Conservation (phyloP, 768 basidiomycete genomes). For the Solioccasus polychromus region DNA sequence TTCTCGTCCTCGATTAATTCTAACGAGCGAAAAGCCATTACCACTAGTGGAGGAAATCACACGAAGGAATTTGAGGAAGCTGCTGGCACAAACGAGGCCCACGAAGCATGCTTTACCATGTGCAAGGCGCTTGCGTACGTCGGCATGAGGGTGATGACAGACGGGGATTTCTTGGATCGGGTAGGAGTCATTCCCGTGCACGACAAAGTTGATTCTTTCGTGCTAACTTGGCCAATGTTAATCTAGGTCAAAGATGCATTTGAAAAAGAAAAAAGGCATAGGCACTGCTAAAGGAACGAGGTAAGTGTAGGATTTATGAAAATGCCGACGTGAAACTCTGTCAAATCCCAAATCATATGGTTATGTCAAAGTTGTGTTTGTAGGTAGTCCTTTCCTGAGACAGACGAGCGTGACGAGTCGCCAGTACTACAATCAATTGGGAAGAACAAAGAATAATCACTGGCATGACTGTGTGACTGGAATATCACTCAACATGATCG, state of each 20-base stretch:
- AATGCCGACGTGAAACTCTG: too few relatives aligned
- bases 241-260: slow-evolving; percentile 48
- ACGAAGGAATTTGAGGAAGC: slow-evolving; percentile 65
- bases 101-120: slow-evolving; percentile 63
- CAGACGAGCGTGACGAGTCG: too few relatives aligned
- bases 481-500: too few relatives aligned
- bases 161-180: slow-evolving; percentile 58
- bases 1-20: neutral
- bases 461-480: too few relatives aligned
- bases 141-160: slow-evolving; percentile 67
- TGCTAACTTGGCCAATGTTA: slow-evolving; percentile 1
- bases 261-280: slow-evolving; percentile 43
- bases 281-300: too few relatives aligned
- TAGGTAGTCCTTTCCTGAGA: too few relatives aligned
- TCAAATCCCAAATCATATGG: too few relatives aligned
- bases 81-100: slow-evolving; percentile 58
- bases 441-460: too few relatives aligned
- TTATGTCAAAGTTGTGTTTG: too few relatives aligned
- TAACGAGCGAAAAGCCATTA: slow-evolving; percentile 53
- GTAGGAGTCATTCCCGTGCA: slow-evolving; percentile 38
- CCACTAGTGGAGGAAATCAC: slow-evolving; percentile 80
- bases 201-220: neutral
- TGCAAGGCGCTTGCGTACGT: slow-evolving; percentile 70
- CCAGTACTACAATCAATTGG: too few relatives aligned
- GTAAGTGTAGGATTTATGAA: too few relatives aligned